Conservation (phyloP, 768 basidiomycete species). For the Mycena rebaudengoi region DNA sequence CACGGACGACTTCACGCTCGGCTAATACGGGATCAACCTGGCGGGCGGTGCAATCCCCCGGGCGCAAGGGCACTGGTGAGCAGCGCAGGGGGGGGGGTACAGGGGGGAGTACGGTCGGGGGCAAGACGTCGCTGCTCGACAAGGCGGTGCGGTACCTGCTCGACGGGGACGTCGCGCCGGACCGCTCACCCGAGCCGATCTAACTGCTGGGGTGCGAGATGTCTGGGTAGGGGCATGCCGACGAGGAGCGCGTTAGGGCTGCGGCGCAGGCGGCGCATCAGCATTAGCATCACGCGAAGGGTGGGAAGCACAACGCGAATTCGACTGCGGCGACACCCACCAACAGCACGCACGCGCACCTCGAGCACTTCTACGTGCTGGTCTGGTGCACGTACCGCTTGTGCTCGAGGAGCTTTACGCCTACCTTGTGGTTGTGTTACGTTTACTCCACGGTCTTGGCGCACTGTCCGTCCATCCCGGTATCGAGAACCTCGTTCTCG, state of each 20-base stretch:
- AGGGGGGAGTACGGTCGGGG: background rate
- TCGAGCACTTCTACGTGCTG: background rate
- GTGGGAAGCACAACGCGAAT: too few relatives aligned
- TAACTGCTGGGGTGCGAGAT: slow-evolving; percentile 78
- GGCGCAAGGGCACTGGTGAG: too few relatives aligned
- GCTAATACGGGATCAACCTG: too few relatives aligned
- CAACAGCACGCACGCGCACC: too few relatives aligned
- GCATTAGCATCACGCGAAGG: background rate
- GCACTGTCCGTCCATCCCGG: too few relatives aligned
- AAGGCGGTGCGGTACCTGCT: slow-evolving; percentile 74
- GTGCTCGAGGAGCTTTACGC: too few relatives aligned
- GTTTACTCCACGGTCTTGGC: too few relatives aligned
- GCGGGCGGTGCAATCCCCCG: too few relatives aligned
- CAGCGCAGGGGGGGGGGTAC: background rate
- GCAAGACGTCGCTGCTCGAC: slow-evolving; percentile 44
- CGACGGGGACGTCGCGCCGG: slow-evolving; percentile 77
- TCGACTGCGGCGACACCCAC: too few relatives aligned
- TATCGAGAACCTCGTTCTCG: too few relatives aligned
- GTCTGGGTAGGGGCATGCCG: slow-evolving; percentile 54
- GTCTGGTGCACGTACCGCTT: slow-evolving; percentile 1
- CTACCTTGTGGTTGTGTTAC: too few relatives aligned
- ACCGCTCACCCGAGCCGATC: slow-evolving; percentile 69
- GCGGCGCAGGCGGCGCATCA: background rate
- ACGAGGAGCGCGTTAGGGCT: slow-evolving; percentile 7
- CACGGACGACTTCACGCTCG: too few relatives aligned